Evolutionary conservation across 1,139 yeast genomes (phyloP), one percentile per base, ranked within the genome.

Genomic region (Magnusiomyces starmeri): DNA sequence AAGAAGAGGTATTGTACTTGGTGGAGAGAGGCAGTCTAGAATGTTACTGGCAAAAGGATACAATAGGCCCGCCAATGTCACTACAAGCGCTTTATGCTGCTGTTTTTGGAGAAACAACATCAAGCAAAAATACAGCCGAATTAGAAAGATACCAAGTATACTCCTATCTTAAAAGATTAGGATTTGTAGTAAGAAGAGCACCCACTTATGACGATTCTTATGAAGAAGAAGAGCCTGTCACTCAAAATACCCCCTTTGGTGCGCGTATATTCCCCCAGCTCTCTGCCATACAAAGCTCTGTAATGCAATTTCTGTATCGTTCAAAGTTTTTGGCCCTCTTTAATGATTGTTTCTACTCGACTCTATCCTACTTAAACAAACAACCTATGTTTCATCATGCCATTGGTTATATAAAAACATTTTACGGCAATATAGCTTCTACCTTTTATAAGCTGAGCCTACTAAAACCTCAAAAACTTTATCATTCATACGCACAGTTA

Each of bases 21-120:
- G 78, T 83, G 1, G 96, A 90, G 65, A 74, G 97, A 63, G 97
- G 97, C 0, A 78, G 88, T 1, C 72, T 88, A 65, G 72, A 80
- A 25, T 78, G 86, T 21, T 80, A 73, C 63, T 66, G 45, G 45
- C 10, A n/a, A 4, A 27, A 27, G 14, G 45, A 26, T 10, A 16
- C 16, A n/a, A n/a, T n/a, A 10, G 76, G 69, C 4, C 65, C 70
- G 10, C 76, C 81, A 2, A 64, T 89, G 64, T 77, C 83, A 51
- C 67, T 90, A 29, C 84, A 86, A 57, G 83, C 79, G 49, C 72
- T 85, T 2, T 87, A 88, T 65, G 69, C 83, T 0, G 68, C 76
- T 18, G 73, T 79, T 39, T 71, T 83, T 32, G 40, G 32, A 45
- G 25, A 32, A 12, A 34, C 42, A 7, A 34, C 29, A 22, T 34